Percentiles rank a stretch among this genome's conserved stretches.
phyloP scores from a whole-genome alignment of 2,329 filamentous ascomycete species.

The Verticillium nonalfalfae region DNA sequence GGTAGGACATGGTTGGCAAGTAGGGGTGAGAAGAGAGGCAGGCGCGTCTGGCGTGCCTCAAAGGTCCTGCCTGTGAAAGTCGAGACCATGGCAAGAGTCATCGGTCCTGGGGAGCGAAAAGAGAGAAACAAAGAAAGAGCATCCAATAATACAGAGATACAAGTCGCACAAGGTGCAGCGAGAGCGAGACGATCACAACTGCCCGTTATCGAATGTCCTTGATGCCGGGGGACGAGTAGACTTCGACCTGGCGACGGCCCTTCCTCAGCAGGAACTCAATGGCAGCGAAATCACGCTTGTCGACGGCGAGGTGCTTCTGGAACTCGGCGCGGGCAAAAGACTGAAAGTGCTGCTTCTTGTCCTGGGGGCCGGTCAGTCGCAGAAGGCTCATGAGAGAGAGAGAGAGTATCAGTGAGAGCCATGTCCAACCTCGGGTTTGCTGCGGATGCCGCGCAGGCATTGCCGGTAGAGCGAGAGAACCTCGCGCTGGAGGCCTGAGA shows the following conservation, averaged over 20 bases:
- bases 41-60: too few species aligned
- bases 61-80: background rate
- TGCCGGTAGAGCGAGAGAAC: conserved; percentile 80
- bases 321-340: conserved; percentile 68
- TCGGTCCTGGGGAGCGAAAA: background rate
- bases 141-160: background rate
- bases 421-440: conserved; percentile 63
- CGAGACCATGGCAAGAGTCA: background rate
- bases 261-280: conserved; percentile 83
- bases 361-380: conserved; percentile 28
- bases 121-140: background rate
- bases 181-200: background rate
- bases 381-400: background rate
- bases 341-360: conserved; percentile 54
- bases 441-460: conserved; percentile 74
- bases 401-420: background rate
- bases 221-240: conserved; percentile 74
- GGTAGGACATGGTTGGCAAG: background rate
- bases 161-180: background rate
- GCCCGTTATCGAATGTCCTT: conserved; percentile 56
- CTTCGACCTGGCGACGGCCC: conserved; percentile 73
- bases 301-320: conserved; percentile 57
- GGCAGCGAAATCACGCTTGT: conserved; percentile 79
- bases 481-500: conserved; percentile 87
- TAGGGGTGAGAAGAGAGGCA: too few species aligned